Percentiles rank a stretch among this genome's conserved stretches.
Conservation (phyloP, 768 basidiomycete species). For the Suillus placidus region DNA sequence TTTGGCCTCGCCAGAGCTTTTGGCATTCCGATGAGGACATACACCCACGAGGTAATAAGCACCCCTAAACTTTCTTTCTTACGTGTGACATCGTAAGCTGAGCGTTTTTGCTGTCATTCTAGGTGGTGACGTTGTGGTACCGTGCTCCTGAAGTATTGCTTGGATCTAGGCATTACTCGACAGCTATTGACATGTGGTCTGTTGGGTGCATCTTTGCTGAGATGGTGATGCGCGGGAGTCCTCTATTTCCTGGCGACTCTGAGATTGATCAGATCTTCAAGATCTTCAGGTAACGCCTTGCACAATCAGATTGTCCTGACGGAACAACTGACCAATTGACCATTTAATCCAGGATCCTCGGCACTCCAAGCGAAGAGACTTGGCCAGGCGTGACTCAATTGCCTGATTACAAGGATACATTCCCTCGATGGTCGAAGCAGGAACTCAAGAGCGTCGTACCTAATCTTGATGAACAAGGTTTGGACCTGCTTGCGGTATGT, state of each 20-base stretch:
- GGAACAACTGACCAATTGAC: constrained; percentile 9
- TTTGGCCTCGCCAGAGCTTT: constrained; percentile 97
- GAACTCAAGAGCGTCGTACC: constrained; percentile 70
- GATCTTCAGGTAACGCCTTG: constrained; percentile 80
- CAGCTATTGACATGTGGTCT: constrained; percentile 99
- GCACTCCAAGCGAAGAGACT: constrained; percentile 86
- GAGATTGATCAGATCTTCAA: constrained; percentile 99
- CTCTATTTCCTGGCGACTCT: constrained; percentile 97
- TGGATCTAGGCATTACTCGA: constrained; percentile 94
- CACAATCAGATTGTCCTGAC: constrained; percentile 2
- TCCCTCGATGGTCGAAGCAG: constrained; percentile 91
- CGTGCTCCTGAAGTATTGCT: constrained; percentile 97
- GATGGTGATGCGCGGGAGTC: constrained; percentile 91
- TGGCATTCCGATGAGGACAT: constrained; percentile 98
- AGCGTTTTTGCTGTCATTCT: constrained; percentile 15
- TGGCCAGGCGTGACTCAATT: constrained; percentile 91
- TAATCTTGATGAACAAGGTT: constrained; percentile 72
- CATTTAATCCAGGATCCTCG: constrained; percentile 69
- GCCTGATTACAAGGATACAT: constrained; percentile 95
- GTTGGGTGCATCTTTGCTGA: constrained; percentile 99
- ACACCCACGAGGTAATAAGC: constrained; percentile 87
- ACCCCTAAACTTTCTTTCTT: constrained; percentile 1
- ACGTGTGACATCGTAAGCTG: neutral
- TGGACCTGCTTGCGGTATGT: constrained; percentile 76
- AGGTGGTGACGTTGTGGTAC: constrained; percentile 99